Conservation (phyloP, 176 grass and related monocot genomes). For the Saccharum officinarum region DNA sequence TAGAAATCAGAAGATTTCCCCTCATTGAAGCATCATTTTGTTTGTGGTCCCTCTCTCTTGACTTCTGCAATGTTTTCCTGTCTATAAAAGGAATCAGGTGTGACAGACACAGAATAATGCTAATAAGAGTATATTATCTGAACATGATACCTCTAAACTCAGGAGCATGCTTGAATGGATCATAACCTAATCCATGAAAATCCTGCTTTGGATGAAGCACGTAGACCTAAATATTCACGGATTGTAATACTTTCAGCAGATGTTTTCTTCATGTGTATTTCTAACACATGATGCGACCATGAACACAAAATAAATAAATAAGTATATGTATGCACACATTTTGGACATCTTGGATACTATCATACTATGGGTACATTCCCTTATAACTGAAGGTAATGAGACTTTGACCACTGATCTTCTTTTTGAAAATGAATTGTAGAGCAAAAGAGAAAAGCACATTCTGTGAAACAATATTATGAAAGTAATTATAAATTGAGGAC, state of each 20-base stretch:
- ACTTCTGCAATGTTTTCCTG: conserved; percentile 71
- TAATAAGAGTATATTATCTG: neutral
- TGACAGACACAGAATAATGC: neutral
- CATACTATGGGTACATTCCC: neutral
- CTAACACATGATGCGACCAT: conserved; percentile 4
- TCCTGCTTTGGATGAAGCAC: conserved; percentile 92
- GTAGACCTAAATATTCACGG: conserved; percentile 56
- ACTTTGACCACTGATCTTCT: neutral
- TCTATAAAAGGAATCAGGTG: conserved; percentile 51
- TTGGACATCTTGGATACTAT: neutral
- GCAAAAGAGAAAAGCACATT: neutral
- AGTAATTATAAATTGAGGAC: neutral
- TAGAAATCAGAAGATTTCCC: conserved; percentile 71
- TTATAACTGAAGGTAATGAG: neutral
- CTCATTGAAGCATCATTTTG: conserved; percentile 52
- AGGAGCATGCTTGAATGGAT: conserved; percentile 93
- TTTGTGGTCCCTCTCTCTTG: conserved; percentile 44
- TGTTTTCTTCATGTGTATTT: conserved; percentile 25
- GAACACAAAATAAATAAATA: conserved; percentile 7
- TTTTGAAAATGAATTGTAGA: neutral
- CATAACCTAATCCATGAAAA: conserved; percentile 92
- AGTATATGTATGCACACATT: neutral
- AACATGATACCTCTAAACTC: conserved; percentile 83
- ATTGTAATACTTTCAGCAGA: conserved; percentile 28
- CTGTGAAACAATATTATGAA: neutral